A percentile compares a stretch with the other conserved stretches of the same genome.
Conservation (phyloP, 352 stramenopile species). For the Phytophthora foliorum region DNA sequence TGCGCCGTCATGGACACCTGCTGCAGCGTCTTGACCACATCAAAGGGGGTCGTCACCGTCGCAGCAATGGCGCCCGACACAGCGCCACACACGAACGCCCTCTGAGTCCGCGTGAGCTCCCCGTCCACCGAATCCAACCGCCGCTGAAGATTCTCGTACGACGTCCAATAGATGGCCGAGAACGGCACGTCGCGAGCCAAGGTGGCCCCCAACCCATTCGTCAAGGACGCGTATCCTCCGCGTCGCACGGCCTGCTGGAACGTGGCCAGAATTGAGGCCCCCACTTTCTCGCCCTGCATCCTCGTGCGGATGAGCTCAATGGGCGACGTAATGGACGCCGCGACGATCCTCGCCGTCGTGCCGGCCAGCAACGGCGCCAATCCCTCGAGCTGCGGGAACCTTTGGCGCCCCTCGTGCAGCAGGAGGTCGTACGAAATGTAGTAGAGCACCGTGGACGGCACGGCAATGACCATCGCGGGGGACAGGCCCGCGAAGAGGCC, state of each 20-base stretch:
- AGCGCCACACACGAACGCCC: conserved; percentile 89
- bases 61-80: conserved; percentile 90
- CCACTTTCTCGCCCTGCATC: conserved; percentile 68
- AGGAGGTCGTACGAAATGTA: conserved; percentile 96
- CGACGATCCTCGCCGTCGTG: conserved; percentile 69
- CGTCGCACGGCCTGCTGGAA: conserved; percentile 67
- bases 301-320: conserved; percentile 91
- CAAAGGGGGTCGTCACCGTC: conserved; percentile 94
- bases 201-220: conserved; percentile 91
- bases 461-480: conserved; percentile 93
- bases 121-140: conserved; percentile 18
- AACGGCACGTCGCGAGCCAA: conserved; percentile 96
- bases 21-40: conserved; percentile 96
- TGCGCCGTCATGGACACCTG: conserved; percentile 68
- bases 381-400: conserved; percentile 41
- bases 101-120: conserved; percentile 61
- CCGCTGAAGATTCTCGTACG: conserved; percentile 86
- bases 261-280: conserved; percentile 44
- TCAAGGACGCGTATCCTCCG: conserved; percentile 84
- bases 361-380: conserved; percentile 78
- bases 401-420: conserved; percentile 55
- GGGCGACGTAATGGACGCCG: conserved; percentile 85
- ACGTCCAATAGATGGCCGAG: conserved; percentile 95
- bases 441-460: conserved; percentile 96
- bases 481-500: conserved; percentile 91